Evolutionary conservation across 345 rosid genomes (phyloP), one percentile per base, ranked within the genome.

Genomic region (Schrenkiella parvula): DNA sequence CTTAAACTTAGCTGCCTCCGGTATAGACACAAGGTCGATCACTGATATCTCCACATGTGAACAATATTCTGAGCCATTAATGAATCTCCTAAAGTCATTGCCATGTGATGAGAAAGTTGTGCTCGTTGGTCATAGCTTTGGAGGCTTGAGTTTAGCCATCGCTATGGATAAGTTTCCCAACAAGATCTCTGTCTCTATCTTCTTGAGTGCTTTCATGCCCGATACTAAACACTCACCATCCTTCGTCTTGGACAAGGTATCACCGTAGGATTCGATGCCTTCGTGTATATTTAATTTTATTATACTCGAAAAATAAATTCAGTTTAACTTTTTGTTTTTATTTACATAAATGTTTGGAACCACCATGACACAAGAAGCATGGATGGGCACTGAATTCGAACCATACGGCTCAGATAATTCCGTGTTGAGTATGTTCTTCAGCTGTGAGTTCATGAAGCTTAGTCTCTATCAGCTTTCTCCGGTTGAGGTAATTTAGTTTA

Each of bases 101-200:
- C 77, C 83, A 39, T 19, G 41, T 8, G 59, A 56, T 29, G 85
- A 84, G 37, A 83, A 72, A 68, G 86, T 82, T 38, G 74, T 87
- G 13, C 83, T 90, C 10, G 89, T 90, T 4, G 97, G 88, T 9
- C 97, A 88, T 74, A 88, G 97, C 66, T 74, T 83, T 6, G 93
- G 90, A 18, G 93, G 97, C 8, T 11, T 83, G 80, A 82, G 23
- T 52, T 42, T 84, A 80, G 85, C 88, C 8, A 75, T 80, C 2
- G 87, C 88, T 0, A 73, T 75, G 61, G 86, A 84, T 2, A 70
- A 17, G 56, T 86, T 80, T 63, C 69, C 76, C 0, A 3, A 74
- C 14, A 74, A 79, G 25, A 79, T 79, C 14, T 64, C 61, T 13
- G 67, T 74, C 4, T 47, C 79, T 29, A 54, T 79, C 13, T 79